Evolutionary conservation across 163 green algal species (phyloP).

Genomic region (Chlorella variabilis): DNA sequence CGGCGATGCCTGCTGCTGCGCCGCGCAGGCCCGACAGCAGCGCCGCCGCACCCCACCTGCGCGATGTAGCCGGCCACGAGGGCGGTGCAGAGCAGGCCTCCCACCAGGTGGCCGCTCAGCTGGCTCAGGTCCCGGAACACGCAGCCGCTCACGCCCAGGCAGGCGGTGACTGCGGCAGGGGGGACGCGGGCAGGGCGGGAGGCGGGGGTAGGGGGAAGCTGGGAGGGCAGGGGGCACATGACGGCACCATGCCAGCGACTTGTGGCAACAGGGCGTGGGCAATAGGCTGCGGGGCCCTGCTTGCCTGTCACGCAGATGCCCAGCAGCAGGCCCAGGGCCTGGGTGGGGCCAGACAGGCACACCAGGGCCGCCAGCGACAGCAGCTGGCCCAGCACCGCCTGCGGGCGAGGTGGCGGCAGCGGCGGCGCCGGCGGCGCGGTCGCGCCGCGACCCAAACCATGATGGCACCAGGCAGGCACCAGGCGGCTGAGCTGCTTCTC

Average conservation of each 20-base stretch:
- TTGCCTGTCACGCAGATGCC: conserved; percentile 19
- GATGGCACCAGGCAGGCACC: no score
- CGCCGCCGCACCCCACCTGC: neutral
- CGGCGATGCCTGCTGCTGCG: neutral
- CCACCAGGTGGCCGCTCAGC: conserved; percentile 2
- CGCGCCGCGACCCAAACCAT: no score
- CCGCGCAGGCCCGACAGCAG: neutral
- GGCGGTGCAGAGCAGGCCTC: neutral
- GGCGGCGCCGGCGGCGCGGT: no score
- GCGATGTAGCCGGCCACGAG: neutral
- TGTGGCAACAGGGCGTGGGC: no score
- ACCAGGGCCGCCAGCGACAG: neutral
- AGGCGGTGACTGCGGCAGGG: neutral
- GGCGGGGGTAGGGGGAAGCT: no score
- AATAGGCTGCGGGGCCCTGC: neutral
- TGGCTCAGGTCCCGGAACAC: neutral
- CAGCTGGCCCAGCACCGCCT: conserved; percentile 3
- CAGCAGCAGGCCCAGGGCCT: conserved; percentile 15
- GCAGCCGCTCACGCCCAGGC: conserved; percentile 14
- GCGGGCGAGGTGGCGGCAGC: no score
- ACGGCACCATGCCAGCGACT: no score
- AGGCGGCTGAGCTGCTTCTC: no score
- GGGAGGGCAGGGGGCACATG: no score
- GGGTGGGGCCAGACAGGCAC: neutral
- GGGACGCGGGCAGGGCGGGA: neutral